Conservation (phyloP, 2,329 filamentous ascomycete species). For the Colletotrichum sp. region DNA sequence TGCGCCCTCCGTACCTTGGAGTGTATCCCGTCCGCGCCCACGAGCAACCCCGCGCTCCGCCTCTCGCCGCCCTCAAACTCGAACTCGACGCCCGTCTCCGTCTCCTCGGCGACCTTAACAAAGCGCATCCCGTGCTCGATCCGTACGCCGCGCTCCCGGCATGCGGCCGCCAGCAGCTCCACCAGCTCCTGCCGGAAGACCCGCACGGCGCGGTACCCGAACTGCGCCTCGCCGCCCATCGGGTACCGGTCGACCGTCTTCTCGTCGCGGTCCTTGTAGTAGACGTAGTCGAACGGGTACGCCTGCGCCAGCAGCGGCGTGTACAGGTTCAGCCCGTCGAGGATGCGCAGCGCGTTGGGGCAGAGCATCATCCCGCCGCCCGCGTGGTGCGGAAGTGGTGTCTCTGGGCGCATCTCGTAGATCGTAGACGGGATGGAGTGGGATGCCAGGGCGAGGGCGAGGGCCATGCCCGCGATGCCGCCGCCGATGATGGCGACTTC, state of each 20-base stretch:
- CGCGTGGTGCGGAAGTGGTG: constrained; percentile 41
- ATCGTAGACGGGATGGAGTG: constrained; percentile 53
- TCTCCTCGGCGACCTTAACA: constrained; percentile 44
- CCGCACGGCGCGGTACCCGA: constrained; percentile 58
- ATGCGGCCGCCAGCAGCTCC: constrained; percentile 39
- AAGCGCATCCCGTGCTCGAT: constrained; percentile 56
- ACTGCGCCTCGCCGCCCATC: constrained; percentile 50
- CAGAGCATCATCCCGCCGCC: constrained; percentile 65
- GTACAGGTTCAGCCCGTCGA: constrained; percentile 56
- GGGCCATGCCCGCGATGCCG: constrained; percentile 24
- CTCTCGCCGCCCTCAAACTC: constrained; percentile 51
- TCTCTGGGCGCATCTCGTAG: constrained; percentile 52
- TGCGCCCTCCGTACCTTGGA: constrained; percentile 54
- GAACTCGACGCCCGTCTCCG: constrained; percentile 44
- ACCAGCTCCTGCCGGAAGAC: constrained; percentile 59
- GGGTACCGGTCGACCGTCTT: constrained; percentile 45
- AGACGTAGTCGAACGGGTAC: constrained; percentile 56
- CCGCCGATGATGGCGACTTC: constrained; percentile 16
- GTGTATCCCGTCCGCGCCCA: constrained; percentile 67
- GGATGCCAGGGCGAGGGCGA: constrained; percentile 59
- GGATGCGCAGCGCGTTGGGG: constrained; percentile 60
- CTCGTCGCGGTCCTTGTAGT: constrained; percentile 44
- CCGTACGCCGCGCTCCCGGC: constrained; percentile 32
- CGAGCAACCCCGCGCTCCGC: constrained; percentile 45
- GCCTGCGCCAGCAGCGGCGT: constrained; percentile 45